Evolutionary conservation across 768 basidiomycete genomes (phyloP).

Genomic region (Mycena vulgaris): DNA sequence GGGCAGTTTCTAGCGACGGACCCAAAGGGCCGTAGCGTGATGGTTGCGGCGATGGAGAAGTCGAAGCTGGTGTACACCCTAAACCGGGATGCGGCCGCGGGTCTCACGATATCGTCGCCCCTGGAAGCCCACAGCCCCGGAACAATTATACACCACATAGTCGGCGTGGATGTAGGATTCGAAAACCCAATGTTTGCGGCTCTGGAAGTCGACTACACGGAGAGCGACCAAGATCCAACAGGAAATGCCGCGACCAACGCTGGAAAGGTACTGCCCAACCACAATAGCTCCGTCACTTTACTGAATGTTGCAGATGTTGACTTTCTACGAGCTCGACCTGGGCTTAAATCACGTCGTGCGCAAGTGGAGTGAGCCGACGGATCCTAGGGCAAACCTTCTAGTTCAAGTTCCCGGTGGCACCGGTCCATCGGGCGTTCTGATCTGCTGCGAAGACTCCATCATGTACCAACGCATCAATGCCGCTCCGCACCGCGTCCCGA

Average conservation of each 20-base stretch:
- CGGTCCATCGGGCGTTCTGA: conserved; percentile 94
- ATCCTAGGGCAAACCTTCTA: conserved; percentile 92
- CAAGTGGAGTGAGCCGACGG: conserved; percentile 98
- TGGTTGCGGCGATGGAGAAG: conserved; percentile 95
- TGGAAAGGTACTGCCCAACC: conserved; percentile 75
- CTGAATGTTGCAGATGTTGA: conserved; percentile 80
- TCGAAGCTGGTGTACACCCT: conserved; percentile 97
- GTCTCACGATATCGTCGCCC: conserved; percentile 96
- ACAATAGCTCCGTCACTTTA: background rate
- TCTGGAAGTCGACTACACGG: conserved; percentile 95
- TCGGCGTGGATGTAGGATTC: conserved; percentile 97
- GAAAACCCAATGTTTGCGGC: conserved; percentile 98
- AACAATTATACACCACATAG: conserved; percentile 93
- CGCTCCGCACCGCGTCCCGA: conserved; percentile 6
- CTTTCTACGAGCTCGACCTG: conserved; percentile 97
- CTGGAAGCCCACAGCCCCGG: conserved; percentile 96
- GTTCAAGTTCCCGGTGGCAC: conserved; percentile 99
- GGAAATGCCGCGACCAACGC: conserved; percentile 93
- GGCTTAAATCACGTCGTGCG: conserved; percentile 98
- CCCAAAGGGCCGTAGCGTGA: conserved; percentile 94
- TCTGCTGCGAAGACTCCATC: conserved; percentile 98
- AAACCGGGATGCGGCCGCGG: conserved; percentile 95
- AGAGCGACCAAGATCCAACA: conserved; percentile 94
- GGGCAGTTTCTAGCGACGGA: conserved; percentile 96
- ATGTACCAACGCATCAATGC: conserved; percentile 86